Evolutionary conservation across 2,329 filamentous ascomycete genomes (phyloP), one percentile per base, ranked within the genome.

Genomic region (Penicillium aurantiogriseum): DNA sequence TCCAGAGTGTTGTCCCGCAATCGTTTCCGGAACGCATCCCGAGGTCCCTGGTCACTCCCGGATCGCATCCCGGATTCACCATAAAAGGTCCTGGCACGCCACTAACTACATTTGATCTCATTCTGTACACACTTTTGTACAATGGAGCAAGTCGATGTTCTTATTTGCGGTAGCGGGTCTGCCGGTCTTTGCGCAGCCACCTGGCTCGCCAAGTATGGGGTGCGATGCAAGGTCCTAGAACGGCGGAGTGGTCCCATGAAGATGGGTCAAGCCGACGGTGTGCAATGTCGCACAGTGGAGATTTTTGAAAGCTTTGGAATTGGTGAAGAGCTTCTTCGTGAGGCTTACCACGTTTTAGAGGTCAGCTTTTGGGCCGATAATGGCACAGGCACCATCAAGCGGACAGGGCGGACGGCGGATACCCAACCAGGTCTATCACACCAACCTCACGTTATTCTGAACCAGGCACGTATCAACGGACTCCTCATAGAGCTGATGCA

Each of bases 221-320:
- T 87, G 59, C 70, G 73, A 25, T 86, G 80, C 74, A 81, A 76
- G 43, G 80, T 88, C 27, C 74, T 88, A 0, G 86, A 89, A 63
- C 78, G 77, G 6, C 80, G 83, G 5, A 57, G 71, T 4, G 85
- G 83, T 0, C 83, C 83, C 0, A 76, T 88, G 49, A 66, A 76
- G 40, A 77, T 80, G 45, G 86, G 85, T 3, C 84, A 88, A 70
- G 87, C 86, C 15, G 86, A 89, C 58, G 84, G 84, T 2, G 81
- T 85, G 19, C 83, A 86, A 69, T 83, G 80, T 55, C 82, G 83
- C 2, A 85, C 83, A 0, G 83, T 86, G 15, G 85, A 87, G 67
- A 79, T 87, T 23, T 85, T 86, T 50, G 84, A 87, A 64, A 83
- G 81, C 44, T 83, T 86, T 33, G 81, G 78, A 1, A 77, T 87